phyloP scores from a whole-genome alignment of 2,329 filamentous ascomycete genomes.

The Rhinocladiella similis region DNA sequence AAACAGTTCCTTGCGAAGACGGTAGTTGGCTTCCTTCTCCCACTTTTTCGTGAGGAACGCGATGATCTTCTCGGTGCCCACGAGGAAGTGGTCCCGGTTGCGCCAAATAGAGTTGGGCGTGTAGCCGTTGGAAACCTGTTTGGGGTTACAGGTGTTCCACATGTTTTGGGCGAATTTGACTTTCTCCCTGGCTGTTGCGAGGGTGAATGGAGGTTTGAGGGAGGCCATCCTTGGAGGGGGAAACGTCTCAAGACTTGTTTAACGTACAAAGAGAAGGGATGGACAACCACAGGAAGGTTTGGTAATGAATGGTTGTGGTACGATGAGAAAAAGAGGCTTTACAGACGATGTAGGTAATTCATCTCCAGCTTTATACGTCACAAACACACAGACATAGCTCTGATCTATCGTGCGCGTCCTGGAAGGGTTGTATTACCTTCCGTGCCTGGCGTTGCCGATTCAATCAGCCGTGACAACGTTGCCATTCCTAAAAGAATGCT shows the following conservation, averaged over 20 bases:
- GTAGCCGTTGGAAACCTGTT: slow-evolving; percentile 68
- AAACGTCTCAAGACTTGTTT: too few species aligned
- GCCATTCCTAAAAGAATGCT: too few species aligned
- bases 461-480: too few species aligned
- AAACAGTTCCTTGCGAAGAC: slow-evolving; percentile 80
- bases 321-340: too few species aligned
- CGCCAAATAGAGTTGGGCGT: slow-evolving; percentile 77
- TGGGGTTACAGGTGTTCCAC: slow-evolving; percentile 75
- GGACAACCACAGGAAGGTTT: too few species aligned
- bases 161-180: slow-evolving; percentile 81
- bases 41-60: slow-evolving; percentile 72
- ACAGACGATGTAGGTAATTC: not conserved
- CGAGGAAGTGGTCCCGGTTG: slow-evolving; percentile 70
- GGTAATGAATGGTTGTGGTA: too few species aligned
- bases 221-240: slow-evolving; percentile 38
- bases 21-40: slow-evolving; percentile 69
- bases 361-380: not conserved
- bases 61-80: slow-evolving; percentile 64
- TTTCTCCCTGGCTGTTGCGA: slow-evolving; percentile 69
- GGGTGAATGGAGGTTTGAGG: slow-evolving; percentile 68
- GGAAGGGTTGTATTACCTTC: too few species aligned
- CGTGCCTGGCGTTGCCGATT: too few species aligned
- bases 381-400: too few species aligned
- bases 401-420: too few species aligned
- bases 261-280: too few species aligned